Evolutionary conservation across 2,329 filamentous ascomycete genomes (phyloP).

Genomic region (Daldinia eschscholtzii): DNA sequence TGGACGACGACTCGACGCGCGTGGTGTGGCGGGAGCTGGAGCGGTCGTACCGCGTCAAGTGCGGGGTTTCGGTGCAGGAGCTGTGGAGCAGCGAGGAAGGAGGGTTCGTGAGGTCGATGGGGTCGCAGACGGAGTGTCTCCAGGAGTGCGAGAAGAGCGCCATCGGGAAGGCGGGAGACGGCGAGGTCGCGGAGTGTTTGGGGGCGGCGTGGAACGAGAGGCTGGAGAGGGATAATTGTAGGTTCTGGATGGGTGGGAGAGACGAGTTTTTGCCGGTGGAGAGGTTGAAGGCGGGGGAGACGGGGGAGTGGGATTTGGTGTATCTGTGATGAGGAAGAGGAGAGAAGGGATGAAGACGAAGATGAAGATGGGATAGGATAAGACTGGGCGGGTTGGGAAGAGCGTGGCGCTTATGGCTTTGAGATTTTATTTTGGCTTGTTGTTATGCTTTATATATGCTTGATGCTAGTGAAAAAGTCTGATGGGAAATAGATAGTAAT

Average conservation of each 20-base stretch:
- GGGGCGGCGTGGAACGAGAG: constrained; percentile 41
- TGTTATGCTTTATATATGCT: not conserved
- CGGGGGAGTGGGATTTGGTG: constrained; percentile 36
- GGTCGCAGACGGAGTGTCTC: constrained; percentile 36
- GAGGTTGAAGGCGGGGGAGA: constrained; percentile 20
- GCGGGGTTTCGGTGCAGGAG: constrained; percentile 28
- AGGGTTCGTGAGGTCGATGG: not conserved
- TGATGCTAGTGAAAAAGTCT: not conserved
- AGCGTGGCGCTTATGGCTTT: constrained; percentile 1
- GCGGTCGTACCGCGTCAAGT: constrained; percentile 46
- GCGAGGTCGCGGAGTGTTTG: constrained; percentile 40
- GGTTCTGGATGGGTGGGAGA: constrained; percentile 34
- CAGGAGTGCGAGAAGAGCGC: constrained; percentile 45
- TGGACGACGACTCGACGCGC: constrained; percentile 28
- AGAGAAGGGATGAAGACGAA: not conserved
- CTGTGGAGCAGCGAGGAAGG: not conserved
- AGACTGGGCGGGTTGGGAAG: not conserved
- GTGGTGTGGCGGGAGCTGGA: constrained; percentile 32
- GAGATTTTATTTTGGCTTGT: not conserved
- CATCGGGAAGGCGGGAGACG: constrained; percentile 27
- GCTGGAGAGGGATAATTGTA: constrained; percentile 29
- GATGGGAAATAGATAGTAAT: not conserved
- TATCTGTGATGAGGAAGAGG: constrained; percentile 20
- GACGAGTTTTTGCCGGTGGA: constrained; percentile 45
- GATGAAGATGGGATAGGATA: not conserved